These are phyloP conservation scores for Aureobasidium sp. DNA, from an alignment of 2,329 filamentous ascomycete species.

Conservation along the genomic window DNA sequence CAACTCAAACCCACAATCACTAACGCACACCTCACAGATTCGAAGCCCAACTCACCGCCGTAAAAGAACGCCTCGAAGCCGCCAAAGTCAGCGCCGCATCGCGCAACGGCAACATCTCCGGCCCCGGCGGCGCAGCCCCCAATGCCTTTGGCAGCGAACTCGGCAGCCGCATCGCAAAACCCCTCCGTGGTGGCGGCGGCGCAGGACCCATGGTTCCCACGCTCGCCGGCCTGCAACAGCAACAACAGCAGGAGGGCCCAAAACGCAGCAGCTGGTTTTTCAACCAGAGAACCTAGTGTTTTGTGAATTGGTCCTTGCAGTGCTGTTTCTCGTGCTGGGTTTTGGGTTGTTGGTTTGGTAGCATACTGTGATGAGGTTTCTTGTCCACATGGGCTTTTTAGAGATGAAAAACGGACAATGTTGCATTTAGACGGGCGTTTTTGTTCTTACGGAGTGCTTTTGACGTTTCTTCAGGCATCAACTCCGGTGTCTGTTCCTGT, in stretches of 20 bases:
- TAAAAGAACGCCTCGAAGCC: conserved; percentile 95
- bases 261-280: conserved; percentile 25
- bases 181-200: conserved; percentile 46
- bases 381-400: background rate
- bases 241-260: conserved; percentile 30
- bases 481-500: background rate
- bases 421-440: background rate
- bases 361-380: background rate
- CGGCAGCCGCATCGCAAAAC: conserved; percentile 57
- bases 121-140: conserved; percentile 32
- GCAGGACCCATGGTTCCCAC: conserved; percentile 35
- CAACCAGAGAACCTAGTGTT: conserved; percentile 23
- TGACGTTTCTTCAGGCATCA: background rate
- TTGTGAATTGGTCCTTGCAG: background rate
- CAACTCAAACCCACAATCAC: conserved; percentile 15
- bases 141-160: conserved; percentile 63
- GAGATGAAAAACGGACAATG: background rate
- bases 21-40: conserved; percentile 54
- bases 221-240: conserved; percentile 45
- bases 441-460: background rate
- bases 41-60: conserved; percentile 90
- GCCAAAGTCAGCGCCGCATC: conserved; percentile 81
- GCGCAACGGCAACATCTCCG: conserved; percentile 49
- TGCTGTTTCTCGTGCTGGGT: background rate
- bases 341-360: conserved; percentile 6